Percentiles rank a stretch among this genome's conserved stretches.
Conservation (phyloP, 2,329 filamentous ascomycete species). For the Emergomyces orientalis region DNA sequence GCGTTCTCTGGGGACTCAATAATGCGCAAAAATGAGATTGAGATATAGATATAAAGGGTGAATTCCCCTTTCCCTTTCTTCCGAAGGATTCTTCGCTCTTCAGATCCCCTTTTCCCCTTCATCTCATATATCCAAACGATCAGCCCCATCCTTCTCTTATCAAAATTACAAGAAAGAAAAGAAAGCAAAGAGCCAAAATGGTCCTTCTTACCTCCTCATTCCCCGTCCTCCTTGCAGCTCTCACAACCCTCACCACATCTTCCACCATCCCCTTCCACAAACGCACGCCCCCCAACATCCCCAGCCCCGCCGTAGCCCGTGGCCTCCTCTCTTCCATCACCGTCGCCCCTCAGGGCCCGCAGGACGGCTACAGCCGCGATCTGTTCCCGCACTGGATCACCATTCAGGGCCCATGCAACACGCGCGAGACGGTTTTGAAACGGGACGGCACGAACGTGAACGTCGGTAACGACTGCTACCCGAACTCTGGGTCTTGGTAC, state of each 20-base stretch:
- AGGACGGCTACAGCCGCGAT: slow-evolving; percentile 53
- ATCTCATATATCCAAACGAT: background rate
- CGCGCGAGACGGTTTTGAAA: slow-evolving; percentile 61
- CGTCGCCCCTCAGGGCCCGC: slow-evolving; percentile 47
- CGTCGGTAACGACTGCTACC: slow-evolving; percentile 49
- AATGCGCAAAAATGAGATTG: background rate
- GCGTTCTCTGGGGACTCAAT: background rate
- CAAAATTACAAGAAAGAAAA: background rate
- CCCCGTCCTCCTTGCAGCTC: slow-evolving; percentile 17
- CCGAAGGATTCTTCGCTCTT: background rate
- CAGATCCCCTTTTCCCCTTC: slow-evolving; percentile 12
- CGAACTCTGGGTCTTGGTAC: slow-evolving; percentile 59
- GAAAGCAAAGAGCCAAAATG: background rate
- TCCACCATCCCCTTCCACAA: slow-evolving; percentile 13
- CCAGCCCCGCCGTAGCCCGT: slow-evolving; percentile 48
- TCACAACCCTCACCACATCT: slow-evolving; percentile 15
- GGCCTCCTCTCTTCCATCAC: slow-evolving; percentile 50
- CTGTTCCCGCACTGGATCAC: slow-evolving; percentile 65
- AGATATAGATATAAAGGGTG: background rate
- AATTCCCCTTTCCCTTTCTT: background rate
- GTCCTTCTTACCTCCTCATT: slow-evolving; percentile 2
- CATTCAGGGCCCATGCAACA: slow-evolving; percentile 58
- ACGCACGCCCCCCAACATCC: slow-evolving; percentile 52
- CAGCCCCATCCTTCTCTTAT: too few relatives aligned
- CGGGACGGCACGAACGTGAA: slow-evolving; percentile 61